Evolutionary conservation across 73 alveolate species (phyloP).

Genomic region (Symbiodinium natans): DNA sequence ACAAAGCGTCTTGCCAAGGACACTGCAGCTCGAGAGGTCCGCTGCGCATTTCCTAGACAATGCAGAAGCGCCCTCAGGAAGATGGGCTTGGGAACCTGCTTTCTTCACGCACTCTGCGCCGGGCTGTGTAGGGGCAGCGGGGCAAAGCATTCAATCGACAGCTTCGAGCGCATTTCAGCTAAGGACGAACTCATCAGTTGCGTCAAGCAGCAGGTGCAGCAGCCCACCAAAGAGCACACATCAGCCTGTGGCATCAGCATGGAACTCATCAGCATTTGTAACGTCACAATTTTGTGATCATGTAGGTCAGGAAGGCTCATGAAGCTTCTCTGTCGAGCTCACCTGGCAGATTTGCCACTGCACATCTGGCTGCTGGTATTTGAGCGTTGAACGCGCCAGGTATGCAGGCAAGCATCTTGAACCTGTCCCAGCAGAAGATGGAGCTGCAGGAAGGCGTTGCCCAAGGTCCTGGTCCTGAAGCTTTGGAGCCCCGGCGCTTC

Average conservation of each 20-base stretch:
- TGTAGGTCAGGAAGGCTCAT: not conserved
- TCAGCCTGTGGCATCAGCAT: too few species aligned
- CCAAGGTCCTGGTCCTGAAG: not conserved
- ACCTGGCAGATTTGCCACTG: not conserved
- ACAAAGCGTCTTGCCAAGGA: conserved; percentile 14
- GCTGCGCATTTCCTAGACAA: conserved; percentile 25
- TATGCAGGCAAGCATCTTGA: conserved; percentile 48
- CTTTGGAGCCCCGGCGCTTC: too few species aligned
- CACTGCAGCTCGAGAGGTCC: conserved; percentile 14
- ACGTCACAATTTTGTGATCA: not conserved
- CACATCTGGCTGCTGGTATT: too few species aligned
- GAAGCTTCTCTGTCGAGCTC: not conserved
- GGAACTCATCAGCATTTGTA: not conserved
- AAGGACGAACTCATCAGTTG: too few species aligned
- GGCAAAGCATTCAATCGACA: too few species aligned
- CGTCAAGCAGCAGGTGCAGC: too few species aligned
- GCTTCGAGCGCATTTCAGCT: too few species aligned
- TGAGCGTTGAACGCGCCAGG: too few species aligned
- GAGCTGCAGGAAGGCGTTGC: conserved; percentile 61
- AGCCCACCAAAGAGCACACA: too few species aligned
- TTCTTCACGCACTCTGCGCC: too few species aligned
- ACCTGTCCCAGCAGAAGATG: conserved; percentile 23
- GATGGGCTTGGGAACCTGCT: too few species aligned
- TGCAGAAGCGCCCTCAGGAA: not conserved
- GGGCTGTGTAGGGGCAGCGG: too few species aligned